Conservation (phyloP, 2,329 filamentous ascomycete species). For the Diaporthe amygdali region DNA sequence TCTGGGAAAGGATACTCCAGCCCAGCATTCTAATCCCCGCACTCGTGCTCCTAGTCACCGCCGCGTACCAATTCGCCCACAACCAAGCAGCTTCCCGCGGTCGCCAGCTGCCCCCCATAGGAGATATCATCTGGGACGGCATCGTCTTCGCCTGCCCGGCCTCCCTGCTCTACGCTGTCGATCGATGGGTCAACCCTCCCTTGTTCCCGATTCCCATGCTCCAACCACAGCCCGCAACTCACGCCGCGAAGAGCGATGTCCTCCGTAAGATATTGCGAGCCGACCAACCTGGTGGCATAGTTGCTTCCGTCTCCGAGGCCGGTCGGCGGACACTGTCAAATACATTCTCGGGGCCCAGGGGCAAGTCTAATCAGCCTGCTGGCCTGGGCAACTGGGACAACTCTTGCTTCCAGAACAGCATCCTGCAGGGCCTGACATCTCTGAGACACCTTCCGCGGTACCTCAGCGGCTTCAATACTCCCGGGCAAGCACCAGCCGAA, state of each 20-base stretch:
- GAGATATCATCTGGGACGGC: constrained; percentile 64
- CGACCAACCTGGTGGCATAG: constrained; percentile 56
- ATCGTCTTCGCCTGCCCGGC: constrained; percentile 63
- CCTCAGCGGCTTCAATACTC: constrained; percentile 53
- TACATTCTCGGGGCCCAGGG: constrained; percentile 52
- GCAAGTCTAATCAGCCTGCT: constrained; percentile 52
- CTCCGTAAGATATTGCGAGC: constrained; percentile 69
- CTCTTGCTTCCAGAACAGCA: constrained; percentile 97
- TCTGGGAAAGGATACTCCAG: constrained; percentile 40
- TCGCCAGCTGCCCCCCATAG: constrained; percentile 37
- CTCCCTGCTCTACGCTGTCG: constrained; percentile 60
- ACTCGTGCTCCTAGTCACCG: constrained; percentile 38
- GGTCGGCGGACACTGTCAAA: constrained; percentile 61
- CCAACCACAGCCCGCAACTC: constrained; percentile 44
- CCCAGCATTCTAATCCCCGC: constrained; percentile 41
- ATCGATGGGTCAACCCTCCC: constrained; percentile 58
- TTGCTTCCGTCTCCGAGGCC: constrained; percentile 62
- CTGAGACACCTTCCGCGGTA: constrained; percentile 73
- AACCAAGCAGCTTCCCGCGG: constrained; percentile 28
- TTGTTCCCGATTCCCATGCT: constrained; percentile 45
- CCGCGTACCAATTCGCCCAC: constrained; percentile 41
- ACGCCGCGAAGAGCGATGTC: constrained; percentile 67
- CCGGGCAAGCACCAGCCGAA: background rate
- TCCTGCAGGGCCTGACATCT: constrained; percentile 84
- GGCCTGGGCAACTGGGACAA: constrained; percentile 93